Evolutionary conservation across 495 filamentous ascomycete genomes (phyloP).

Genomic region (Podospora fimiseda): DNA sequence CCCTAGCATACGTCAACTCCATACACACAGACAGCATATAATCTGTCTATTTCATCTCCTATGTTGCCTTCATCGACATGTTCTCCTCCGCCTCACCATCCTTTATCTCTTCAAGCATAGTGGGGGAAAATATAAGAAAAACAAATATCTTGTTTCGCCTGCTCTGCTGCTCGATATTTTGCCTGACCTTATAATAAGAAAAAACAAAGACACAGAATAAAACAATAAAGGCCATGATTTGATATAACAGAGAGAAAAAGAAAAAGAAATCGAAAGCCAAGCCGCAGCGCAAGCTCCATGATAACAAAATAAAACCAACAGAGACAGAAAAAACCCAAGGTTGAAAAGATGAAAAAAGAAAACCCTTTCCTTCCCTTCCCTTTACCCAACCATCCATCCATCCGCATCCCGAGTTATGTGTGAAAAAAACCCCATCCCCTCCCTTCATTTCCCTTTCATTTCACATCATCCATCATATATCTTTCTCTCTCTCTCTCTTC

Average conservation of each 20-base stretch:
- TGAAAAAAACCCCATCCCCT: slow-evolving; percentile 4
- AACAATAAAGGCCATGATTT: slow-evolving; percentile 1
- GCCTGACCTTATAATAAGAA: slow-evolving; percentile 3
- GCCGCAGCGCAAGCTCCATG: neutral
- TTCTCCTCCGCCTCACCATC: too few species aligned
- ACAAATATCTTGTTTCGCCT: too few species aligned
- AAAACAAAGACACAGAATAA: neutral
- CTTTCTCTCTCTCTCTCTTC: slow-evolving; percentile 3
- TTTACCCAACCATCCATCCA: neutral
- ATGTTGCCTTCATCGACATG: neutral
- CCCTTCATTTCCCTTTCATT: neutral
- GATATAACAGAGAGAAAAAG: neutral
- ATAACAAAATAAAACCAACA: slow-evolving; percentile 1
- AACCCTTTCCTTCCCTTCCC: neutral
- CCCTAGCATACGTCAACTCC: too few species aligned
- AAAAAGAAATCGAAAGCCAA: slow-evolving; percentile 1
- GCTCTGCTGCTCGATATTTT: slow-evolving; percentile 6
- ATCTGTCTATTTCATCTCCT: too few species aligned
- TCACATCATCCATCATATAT: slow-evolving; percentile 5
- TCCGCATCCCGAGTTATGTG: too few species aligned
- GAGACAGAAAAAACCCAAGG: slow-evolving; percentile 9
- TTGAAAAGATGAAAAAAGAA: slow-evolving; percentile 9
- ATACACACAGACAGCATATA: too few species aligned
- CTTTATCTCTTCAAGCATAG: too few species aligned
- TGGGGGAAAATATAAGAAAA: neutral